Base-by-base conservation (phyloP, 768 basidiomycete genomes). In the Porphyrellus cyaneotinctus region DNA sequence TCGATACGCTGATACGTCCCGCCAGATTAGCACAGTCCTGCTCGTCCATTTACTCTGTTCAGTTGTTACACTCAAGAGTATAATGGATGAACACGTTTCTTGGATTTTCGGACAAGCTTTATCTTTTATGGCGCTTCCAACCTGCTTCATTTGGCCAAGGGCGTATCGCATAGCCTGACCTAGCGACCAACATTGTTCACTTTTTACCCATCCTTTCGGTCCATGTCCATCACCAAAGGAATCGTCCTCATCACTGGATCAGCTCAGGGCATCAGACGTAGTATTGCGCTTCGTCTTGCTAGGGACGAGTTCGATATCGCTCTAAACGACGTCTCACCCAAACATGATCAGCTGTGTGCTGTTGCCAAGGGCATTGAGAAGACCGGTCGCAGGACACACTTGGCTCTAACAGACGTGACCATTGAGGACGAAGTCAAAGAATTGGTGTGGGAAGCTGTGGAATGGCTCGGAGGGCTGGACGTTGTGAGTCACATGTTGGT, bases 401-500 rank as follows among this genome's bases (percentile, higher is more conserved):
- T 57, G 2, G 59, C 68, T 0, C 35, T 63, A 3, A 77, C 67
- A 0, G 76, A 80, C 53, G 74, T 80, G 4, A 65, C 68, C 9
- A 43, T 61, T 0, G 78, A 80, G 43, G 56, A 53, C 2, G 67
- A 77, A 6, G 78, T 82, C 4, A 63, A 73, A 46, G 52, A 15
- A 6, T 67, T 79, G 64, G 65, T 7, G 69, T 36, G 20, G 18
- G 32, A 20, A 3, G 8, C 26, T 15, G 28, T 8, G 2, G 17
- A 30, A 24, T 14, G 8, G 12, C 37, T 48, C 15, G 47, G 47
- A 9, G 47, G 37, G 10, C 47, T 48, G 8, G 47, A 48, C 17
- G 37, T 48, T 24, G 47, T 48, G 23, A 30, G 36, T 35, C 7
- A 14, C 23, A 17, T 15, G 24, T 8, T 2, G 12, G 26, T 31